Base-by-base conservation (phyloP, 2,329 filamentous ascomycete genomes). In the Cercospora sp. region DNA sequence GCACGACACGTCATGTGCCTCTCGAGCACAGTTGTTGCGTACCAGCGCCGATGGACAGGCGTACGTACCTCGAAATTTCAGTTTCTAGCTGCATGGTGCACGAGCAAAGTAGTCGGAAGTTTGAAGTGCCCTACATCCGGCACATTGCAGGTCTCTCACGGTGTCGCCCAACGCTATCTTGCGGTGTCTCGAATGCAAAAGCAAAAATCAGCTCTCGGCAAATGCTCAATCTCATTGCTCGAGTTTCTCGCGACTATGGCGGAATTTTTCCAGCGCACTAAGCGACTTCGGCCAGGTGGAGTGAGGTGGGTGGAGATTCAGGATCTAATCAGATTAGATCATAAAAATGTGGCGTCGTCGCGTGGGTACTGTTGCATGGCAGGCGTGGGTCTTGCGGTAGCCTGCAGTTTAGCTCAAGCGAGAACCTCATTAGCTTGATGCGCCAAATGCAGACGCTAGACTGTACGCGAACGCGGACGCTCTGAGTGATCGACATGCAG, bases 281-380 rank as follows among this genome's bases (percentile, higher is more conserved):
- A 48, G 18, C 45, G 45, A 48, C 45, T 48, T 48, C 45, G 45
- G 45, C 45, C 45, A 9, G 13, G 45, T 48, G 45, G 45, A 23
- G 20, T 48, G 45, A 48, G 45, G 45, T 48, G 18, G 45, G 45
- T 23, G 20, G 45, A 48, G 45, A 23, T 23, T 13, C 18, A 33
- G 30, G 30, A 60, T 60, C 57, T 60, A 60, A 60, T 60, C 57
- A 60, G 57, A 60, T 60, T 60, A 60, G 57, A 60, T 60, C 33
- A 60, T 20, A 10, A 60, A 36, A 48, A 16, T 48, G 45, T 48
- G 45, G 45, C 18, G 45, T 48, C 45, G 45, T 16, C 45, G 45
- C 45, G 18, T 48, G 45, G 45, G 18, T 23, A 48, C 45, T 23
- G 18, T 48, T 48, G 45, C 45, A 48, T 48, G 45, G 45, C 20